phyloP scores from a whole-genome alignment of 2,329 filamentous ascomycete genomes.

The Aspergillus ruber region DNA sequence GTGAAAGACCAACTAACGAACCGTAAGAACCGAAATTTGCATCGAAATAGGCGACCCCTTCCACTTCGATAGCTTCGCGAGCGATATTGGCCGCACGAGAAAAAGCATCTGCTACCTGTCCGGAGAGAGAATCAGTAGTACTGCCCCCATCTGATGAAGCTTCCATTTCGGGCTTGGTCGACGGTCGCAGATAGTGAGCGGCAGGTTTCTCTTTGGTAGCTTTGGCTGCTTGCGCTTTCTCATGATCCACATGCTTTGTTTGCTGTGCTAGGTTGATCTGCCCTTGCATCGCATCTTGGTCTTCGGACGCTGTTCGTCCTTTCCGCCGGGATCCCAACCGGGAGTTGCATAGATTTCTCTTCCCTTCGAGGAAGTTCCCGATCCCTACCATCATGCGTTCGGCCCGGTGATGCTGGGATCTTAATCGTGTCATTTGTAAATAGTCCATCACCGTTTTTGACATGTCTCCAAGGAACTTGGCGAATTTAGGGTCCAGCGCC shows the following conservation, averaged over 20 bases:
- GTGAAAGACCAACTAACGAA: neutral
- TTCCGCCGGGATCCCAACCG: slow-evolving; percentile 6
- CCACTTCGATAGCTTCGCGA: slow-evolving; percentile 34
- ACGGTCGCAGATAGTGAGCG: neutral
- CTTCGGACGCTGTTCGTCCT: neutral
- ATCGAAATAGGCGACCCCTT: slow-evolving; percentile 26
- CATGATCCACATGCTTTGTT: slow-evolving; percentile 6
- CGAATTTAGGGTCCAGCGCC: slow-evolving; percentile 35
- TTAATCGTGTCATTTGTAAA: slow-evolving; percentile 48
- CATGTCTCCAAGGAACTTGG: slow-evolving; percentile 40
- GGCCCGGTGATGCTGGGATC: slow-evolving; percentile 40
- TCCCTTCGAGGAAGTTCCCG: slow-evolving; percentile 44
- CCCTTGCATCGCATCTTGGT: slow-evolving; percentile 2
- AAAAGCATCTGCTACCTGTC: slow-evolving; percentile 23
- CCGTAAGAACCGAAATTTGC: neutral
- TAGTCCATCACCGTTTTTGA: slow-evolving; percentile 51
- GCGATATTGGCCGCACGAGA: slow-evolving; percentile 39
- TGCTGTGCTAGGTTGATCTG: slow-evolving; percentile 10
- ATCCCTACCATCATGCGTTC: slow-evolving; percentile 52
- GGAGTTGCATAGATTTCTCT: slow-evolving; percentile 17
- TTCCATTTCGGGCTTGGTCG: neutral
- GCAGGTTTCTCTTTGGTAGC: neutral
- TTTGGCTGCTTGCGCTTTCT: neutral
- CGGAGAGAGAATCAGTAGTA: neutral
- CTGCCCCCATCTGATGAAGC: neutral